Conservation (phyloP, 805 yeast species). For the Yarrowia sp. region DNA sequence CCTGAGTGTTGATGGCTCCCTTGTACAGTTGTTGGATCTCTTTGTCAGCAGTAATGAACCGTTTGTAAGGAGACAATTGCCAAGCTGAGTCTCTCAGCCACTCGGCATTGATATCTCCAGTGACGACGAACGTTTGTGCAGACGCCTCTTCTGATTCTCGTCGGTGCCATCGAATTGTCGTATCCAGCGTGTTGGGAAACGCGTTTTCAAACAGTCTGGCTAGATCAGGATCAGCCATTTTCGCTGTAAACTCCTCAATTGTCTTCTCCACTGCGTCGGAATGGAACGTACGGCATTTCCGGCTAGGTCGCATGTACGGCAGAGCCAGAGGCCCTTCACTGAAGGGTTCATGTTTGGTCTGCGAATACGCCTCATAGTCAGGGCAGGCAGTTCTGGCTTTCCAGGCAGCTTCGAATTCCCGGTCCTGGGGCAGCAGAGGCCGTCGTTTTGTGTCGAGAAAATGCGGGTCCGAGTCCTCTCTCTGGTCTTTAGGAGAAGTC, state of each 20-base stretch:
- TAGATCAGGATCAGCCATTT: conserved; percentile 61
- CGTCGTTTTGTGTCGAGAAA: not conserved
- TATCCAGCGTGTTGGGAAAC: conserved; percentile 83
- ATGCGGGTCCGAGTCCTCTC: not conserved
- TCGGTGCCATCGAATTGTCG: conserved; percentile 74
- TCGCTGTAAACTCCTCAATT: conserved; percentile 50
- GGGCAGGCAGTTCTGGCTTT: conserved; percentile 46
- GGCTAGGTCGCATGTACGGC: conserved; percentile 76
- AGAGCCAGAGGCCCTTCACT: conserved; percentile 54
- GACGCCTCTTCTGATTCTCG: conserved; percentile 31
- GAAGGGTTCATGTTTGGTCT: conserved; percentile 53
- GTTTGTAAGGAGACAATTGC: conserved; percentile 74
- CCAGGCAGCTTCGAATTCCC: conserved; percentile 11
- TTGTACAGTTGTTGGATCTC: conserved; percentile 51
- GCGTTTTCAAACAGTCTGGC: conserved; percentile 76
- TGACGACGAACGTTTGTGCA: conserved; percentile 73
- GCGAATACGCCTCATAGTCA: conserved; percentile 61
- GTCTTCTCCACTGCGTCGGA: conserved; percentile 61
- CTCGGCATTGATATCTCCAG: conserved; percentile 92
- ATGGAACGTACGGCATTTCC: conserved; percentile 67
- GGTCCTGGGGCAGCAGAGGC: not conserved
- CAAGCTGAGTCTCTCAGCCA: conserved; percentile 88
- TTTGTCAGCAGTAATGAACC: conserved; percentile 53
- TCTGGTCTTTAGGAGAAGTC: not conserved
- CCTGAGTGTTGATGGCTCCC: conserved; percentile 83